phyloP scores from a whole-genome alignment of 176 grass and related monocot genomes.

The Triticum timopheevii region DNA sequence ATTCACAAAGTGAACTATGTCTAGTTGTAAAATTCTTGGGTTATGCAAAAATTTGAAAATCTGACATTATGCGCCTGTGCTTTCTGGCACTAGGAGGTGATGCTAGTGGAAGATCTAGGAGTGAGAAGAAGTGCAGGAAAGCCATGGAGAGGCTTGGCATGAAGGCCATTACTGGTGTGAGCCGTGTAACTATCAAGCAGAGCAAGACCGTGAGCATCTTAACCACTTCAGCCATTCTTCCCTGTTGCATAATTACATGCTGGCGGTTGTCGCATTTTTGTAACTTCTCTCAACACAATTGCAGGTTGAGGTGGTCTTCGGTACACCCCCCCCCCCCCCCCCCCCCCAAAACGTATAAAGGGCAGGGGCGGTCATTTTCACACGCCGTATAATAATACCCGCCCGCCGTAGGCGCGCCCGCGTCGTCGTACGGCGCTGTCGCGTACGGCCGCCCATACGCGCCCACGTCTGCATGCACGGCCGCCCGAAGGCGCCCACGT shows the following conservation, averaged over 20 bases:
- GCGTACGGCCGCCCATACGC: no score
- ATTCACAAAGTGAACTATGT: background rate
- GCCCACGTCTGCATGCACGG: no score
- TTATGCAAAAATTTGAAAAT: background rate
- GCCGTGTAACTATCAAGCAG: conserved; percentile 38
- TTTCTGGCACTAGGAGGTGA: conserved; percentile 21
- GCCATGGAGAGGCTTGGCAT: conserved; percentile 37
- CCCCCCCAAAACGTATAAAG: no score
- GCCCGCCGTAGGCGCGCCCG: no score
- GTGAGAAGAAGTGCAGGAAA: conserved; percentile 20
- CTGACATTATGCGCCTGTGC: background rate
- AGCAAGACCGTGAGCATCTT: conserved; percentile 33
- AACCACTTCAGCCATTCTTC: background rate
- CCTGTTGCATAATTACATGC: background rate
- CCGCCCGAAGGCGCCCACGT: no score
- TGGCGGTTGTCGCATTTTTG: background rate
- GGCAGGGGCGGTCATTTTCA: no score
- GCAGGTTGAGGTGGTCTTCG: no score
- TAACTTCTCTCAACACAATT: background rate
- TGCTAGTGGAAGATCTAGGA: conserved; percentile 16
- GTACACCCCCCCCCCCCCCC: no score
- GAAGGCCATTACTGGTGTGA: conserved; percentile 27
- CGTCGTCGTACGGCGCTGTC: no score
- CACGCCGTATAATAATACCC: no score
- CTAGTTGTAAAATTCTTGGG: background rate